Conservation (phyloP, 768 basidiomycete genomes). For the Pulveroboletus sp. region DNA sequence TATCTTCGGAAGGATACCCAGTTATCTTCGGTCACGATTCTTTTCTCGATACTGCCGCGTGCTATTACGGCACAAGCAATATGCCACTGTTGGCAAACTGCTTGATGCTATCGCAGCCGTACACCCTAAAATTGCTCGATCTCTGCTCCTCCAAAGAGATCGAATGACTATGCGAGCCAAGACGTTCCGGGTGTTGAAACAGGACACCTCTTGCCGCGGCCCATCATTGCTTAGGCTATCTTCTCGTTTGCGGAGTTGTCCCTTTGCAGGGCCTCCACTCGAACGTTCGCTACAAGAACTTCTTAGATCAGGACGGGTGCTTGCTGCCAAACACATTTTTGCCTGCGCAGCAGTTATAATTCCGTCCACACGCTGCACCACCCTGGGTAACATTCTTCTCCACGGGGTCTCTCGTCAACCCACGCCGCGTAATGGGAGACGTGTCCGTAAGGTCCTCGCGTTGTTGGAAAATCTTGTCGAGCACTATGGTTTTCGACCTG, state of each 20-base stretch:
- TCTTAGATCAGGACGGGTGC: slow-evolving; percentile 34
- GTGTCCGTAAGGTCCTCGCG: slow-evolving; percentile 39
- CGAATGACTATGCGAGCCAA: slow-evolving; percentile 4
- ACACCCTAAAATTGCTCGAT: slow-evolving; percentile 13
- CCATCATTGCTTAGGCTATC: slow-evolving; percentile 13
- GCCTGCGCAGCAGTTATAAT: slow-evolving; percentile 24
- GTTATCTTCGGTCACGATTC: slow-evolving; percentile 38
- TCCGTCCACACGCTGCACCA: slow-evolving; percentile 33
- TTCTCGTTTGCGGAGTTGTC: slow-evolving; percentile 11
- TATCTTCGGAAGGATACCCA: slow-evolving; percentile 32
- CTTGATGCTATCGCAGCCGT: slow-evolving; percentile 17
- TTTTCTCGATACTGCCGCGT: slow-evolving; percentile 34
- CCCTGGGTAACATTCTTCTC: slow-evolving; percentile 55
- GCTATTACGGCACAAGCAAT: slow-evolving; percentile 40
- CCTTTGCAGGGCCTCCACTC: slow-evolving; percentile 5
- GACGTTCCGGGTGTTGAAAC: no score
- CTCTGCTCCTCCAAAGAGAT: slow-evolving; percentile 3
- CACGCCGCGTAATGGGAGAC: slow-evolving; percentile 37
- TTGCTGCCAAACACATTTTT: slow-evolving; percentile 43
- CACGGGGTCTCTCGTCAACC: slow-evolving; percentile 37
- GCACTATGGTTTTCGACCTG: slow-evolving; percentile 50
- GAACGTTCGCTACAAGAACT: slow-evolving; percentile 21
- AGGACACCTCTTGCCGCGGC: slow-evolving; percentile 1
- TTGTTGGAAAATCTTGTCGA: slow-evolving; percentile 41
- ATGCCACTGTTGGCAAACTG: slow-evolving; percentile 32